A percentile compares a stretch with the other conserved stretches of the same genome.
Conservation (phyloP, 2,329 filamentous ascomycete genomes). For the Diaporthe amygdali region DNA sequence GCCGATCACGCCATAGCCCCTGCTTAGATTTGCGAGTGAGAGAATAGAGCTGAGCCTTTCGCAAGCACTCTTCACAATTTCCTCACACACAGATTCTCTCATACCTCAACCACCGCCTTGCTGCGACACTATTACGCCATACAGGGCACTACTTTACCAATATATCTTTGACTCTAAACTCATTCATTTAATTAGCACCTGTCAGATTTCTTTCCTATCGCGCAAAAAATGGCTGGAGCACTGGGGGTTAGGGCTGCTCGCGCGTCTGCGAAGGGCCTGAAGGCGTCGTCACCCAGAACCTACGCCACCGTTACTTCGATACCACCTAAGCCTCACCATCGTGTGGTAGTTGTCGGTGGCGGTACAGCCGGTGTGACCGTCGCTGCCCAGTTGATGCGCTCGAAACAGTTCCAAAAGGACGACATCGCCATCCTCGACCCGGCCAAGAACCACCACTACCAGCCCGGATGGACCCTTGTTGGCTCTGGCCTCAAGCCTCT, state of each 20-base stretch:
- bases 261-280: slow-evolving; percentile 11
- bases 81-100: background rate
- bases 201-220: background rate
- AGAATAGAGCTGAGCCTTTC: background rate
- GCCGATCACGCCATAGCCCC: slow-evolving; percentile 20
- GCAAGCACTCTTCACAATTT: background rate
- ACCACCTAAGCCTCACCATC: slow-evolving; percentile 28
- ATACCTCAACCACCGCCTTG: background rate
- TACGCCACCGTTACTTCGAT: slow-evolving; percentile 25
- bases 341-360: slow-evolving; percentile 30
- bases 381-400: slow-evolving; percentile 28
- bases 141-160: background rate
- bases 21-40: background rate
- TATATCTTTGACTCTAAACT: background rate
- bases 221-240: slow-evolving; percentile 10
- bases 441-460: slow-evolving; percentile 39
- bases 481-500: slow-evolving; percentile 40
- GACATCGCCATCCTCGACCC: slow-evolving; percentile 43
- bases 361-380: slow-evolving; percentile 30
- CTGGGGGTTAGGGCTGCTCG: slow-evolving; percentile 17
- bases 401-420: slow-evolving; percentile 34
- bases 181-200: background rate
- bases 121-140: background rate
- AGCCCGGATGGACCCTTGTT: slow-evolving; percentile 44
- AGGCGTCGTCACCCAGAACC: slow-evolving; percentile 9